Evolutionary conservation across 1,284 basidiomycete genomes (phyloP).

Genomic region (Phellinidium pouzarii): DNA sequence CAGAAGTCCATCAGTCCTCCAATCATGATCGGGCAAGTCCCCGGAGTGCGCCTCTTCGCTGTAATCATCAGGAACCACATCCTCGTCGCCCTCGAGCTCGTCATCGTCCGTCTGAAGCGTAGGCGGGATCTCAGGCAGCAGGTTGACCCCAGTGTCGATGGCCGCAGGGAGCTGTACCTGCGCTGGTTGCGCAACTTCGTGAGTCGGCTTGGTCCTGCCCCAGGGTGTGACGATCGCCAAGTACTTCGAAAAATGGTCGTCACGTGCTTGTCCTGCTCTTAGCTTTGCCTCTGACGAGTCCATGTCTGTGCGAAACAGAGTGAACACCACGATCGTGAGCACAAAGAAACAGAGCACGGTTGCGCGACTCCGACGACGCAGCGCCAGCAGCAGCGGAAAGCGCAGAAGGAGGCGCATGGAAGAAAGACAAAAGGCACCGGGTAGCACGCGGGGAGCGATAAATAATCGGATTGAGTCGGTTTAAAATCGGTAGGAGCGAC

Average conservation of each 20-base stretch:
- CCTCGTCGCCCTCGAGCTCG: neutral
- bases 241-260: constrained; percentile 8
- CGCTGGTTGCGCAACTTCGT: neutral
- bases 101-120: constrained; percentile 6
- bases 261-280: neutral
- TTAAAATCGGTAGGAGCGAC: too few relatives aligned
- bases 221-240: constrained; percentile 6
- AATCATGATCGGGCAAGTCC: constrained; percentile 22
- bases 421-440: neutral
- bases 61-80: neutral
- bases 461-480: too few relatives aligned
- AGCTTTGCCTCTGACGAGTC: neutral
- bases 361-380: constrained; percentile 11
- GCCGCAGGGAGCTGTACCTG: too few relatives aligned
- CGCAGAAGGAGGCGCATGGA: constrained; percentile 2
- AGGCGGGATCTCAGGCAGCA: constrained; percentile 7
- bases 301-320: constrained; percentile 1
- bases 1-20: constrained; percentile 27
- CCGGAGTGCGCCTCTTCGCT: neutral
- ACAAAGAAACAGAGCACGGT: constrained; percentile 4
- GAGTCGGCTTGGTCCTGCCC: constrained; percentile 4
- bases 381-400: neutral
- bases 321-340: constrained; percentile 4
- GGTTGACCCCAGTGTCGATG: neutral
- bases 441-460: too few relatives aligned